Percentiles rank a stretch among this genome's conserved stretches.
Evolutionary conservation across 148 eudicot genomes (phyloP).

Genomic region (Fagopyrum esculentum): DNA sequence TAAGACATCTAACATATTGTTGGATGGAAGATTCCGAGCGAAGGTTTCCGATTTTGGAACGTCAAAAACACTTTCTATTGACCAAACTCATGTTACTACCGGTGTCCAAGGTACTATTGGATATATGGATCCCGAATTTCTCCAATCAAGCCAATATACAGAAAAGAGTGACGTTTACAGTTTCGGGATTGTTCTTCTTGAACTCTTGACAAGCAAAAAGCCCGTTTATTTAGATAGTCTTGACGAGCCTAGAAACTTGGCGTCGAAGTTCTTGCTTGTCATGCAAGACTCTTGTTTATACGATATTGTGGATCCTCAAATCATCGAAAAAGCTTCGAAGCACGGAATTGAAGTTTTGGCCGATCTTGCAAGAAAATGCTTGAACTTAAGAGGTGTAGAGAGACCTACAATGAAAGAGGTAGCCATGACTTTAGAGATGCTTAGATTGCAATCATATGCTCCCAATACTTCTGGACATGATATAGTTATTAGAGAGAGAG

Average conservation of each 20-base stretch:
- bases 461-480: not conserved
- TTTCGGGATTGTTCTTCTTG: not conserved
- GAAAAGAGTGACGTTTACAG: too few species aligned
- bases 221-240: not conserved
- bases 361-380: not conserved
- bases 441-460: not conserved
- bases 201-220: not conserved
- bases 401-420: not conserved
- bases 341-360: not conserved
- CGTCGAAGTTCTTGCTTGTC: not conserved
- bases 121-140: not conserved
- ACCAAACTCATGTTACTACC: not conserved
- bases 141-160: not conserved
- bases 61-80: not conserved
- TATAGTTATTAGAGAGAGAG: not conserved
- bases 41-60: not conserved
- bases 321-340: not conserved
- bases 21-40: not conserved
- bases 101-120: not conserved
- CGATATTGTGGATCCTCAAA: not conserved
- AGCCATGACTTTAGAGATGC: not conserved
- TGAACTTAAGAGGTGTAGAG: not conserved
- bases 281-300: not conserved
- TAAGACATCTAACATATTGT: not conserved
- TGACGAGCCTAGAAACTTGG: not conserved